Evolutionary conservation across 2,329 filamentous ascomycete species (phyloP), one percentile per base, ranked within the genome.

Genomic region (Penicillium verrucosum): DNA sequence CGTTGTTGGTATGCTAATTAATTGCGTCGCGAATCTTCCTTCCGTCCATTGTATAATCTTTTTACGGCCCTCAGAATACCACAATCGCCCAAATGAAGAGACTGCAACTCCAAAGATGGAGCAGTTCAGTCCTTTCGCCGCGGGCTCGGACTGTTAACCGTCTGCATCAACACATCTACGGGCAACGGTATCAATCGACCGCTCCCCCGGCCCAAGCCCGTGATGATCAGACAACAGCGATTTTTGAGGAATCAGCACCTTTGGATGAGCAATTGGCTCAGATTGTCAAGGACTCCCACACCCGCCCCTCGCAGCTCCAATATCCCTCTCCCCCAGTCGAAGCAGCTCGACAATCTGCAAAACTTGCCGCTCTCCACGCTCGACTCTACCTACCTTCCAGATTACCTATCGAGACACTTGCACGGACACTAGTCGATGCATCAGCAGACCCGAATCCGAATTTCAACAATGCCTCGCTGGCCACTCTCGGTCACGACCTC

Each of bases 341-440:
- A 67, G 81, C 82, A 63, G 89, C 91, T 42, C 77, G 81, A 58
- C 75, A 80, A 63, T 97, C 93, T 45, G 87, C 92, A 60, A 97
- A 97, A 80, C 88, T 99, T 66, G 87, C 92, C 62, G 92, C 94
- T 63, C 85, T 99, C 44, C 92, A 97, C 75, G 90, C 92, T 67
- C 89, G 94, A 74, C 84, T 99, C 60, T 85, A 86, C 40, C 85
- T 99, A 55, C 88, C 92, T 25, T 82, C 84, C 60, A 89, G 89
- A 76, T 83, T 97, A 61, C 93, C 94, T 36, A 77, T 96, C 58
- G 83, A 94, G 78, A 93, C 90, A 5, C 85, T 99, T 63, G 92
- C 90, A 59, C 86, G 93, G 59, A 86, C 91, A 52, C 85, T 99
- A 60, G 84, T 97, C 68, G 89, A 96, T 73, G 80, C 87, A 32